phyloP scores from a whole-genome alignment of 2,329 filamentous ascomycete species.

The Fusarium hainanense region DNA sequence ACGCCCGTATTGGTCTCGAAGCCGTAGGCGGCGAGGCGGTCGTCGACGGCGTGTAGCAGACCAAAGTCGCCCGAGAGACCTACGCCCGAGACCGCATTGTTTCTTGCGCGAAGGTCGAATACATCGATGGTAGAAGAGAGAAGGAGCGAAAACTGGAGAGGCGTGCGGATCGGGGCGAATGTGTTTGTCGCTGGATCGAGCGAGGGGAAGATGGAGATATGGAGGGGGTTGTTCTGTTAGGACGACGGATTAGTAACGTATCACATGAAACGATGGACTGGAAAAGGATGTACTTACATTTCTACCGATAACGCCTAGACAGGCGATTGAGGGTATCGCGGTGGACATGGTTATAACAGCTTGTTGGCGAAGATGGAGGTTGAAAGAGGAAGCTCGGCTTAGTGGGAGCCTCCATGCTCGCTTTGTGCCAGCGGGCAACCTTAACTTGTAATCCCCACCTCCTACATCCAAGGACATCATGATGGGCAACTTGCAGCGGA shows the following conservation, averaged over 20 bases:
- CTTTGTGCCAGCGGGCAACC: constrained; percentile 26
- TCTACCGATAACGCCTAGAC: constrained; percentile 92
- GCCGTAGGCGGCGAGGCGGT: constrained; percentile 92
- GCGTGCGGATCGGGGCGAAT: constrained; percentile 70
- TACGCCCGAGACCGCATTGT: constrained; percentile 64
- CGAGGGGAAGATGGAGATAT: constrained; percentile 89
- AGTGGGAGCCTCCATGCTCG: constrained; percentile 36
- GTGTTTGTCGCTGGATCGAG: constrained; percentile 68
- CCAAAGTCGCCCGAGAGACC: constrained; percentile 85
- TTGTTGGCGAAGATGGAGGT: constrained; percentile 28
- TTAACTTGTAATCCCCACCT: constrained; percentile 34
- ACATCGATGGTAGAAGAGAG: constrained; percentile 93
- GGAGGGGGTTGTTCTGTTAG: constrained; percentile 90
- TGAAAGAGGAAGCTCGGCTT: constrained; percentile 33
- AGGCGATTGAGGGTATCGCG: constrained; percentile 84
- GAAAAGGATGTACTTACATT: constrained; percentile 69
- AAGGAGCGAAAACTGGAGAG: constrained; percentile 91
- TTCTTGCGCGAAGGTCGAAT: constrained; percentile 85
- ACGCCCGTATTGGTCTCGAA: constrained; percentile 97
- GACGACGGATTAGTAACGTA: not conserved
- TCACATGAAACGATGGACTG: not conserved
- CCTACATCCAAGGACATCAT: constrained; percentile 24
- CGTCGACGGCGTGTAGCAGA: constrained; percentile 91
- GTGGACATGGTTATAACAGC: constrained; percentile 61
- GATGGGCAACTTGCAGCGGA: not conserved